phyloP scores from a whole-genome alignment of 768 basidiomycete genomes.

The Trametes coccinea region DNA sequence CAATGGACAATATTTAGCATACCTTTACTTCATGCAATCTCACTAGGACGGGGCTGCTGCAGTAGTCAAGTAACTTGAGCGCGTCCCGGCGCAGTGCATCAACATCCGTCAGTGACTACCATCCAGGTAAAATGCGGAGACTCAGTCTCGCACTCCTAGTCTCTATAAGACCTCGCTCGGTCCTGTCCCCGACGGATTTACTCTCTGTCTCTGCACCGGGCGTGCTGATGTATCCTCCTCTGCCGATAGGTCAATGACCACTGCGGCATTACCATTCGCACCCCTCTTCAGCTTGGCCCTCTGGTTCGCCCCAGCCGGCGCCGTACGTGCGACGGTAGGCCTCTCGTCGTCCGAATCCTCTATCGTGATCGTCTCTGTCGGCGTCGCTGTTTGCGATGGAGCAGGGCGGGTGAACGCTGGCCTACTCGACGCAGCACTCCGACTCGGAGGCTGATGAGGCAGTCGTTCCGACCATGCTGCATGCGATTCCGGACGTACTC shows the following conservation, averaged over 20 bases:
- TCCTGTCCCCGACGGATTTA: neutral
- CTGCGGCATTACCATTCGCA: neutral
- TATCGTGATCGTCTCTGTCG: conserved; percentile 27
- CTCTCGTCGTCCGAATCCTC: conserved; percentile 31
- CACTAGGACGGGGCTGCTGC: no score
- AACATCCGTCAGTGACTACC: neutral
- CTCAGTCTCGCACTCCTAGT: conserved; percentile 8
- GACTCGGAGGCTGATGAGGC: neutral
- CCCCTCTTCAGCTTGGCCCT: conserved; percentile 27
- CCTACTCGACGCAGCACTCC: neutral
- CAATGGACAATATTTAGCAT: no score
- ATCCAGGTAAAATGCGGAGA: neutral
- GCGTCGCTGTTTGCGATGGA: conserved; percentile 2
- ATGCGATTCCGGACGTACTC: conserved; percentile 66
- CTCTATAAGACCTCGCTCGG: conserved; percentile 30
- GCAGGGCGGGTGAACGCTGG: neutral
- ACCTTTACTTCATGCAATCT: no score
- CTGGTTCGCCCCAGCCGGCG: neutral
- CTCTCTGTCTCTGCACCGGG: conserved; percentile 6
- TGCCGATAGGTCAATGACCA: conserved; percentile 13
- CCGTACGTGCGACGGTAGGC: neutral
- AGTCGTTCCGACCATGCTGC: conserved; percentile 75
- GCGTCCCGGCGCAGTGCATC: no score
- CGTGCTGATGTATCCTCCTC: conserved; percentile 2
- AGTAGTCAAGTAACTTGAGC: no score